Conservation (phyloP, 371 early-diverging fungal species). For the Rhizopus sp. region DNA sequence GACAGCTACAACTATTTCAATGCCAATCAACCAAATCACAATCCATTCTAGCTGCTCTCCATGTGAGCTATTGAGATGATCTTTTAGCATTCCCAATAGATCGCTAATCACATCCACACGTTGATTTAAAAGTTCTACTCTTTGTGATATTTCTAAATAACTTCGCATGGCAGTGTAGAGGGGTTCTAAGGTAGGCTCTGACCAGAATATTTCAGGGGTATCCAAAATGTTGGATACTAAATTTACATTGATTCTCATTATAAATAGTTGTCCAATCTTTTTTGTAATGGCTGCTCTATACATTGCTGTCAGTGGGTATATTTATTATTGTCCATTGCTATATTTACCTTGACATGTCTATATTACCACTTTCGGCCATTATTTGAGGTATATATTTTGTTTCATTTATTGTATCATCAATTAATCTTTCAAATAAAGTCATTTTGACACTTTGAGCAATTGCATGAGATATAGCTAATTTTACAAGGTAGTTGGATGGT, state of each 20-base stretch:
- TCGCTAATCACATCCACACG: slow-evolving; percentile 71
- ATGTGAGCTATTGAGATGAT: slow-evolving; percentile 74
- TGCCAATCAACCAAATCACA: slow-evolving; percentile 78
- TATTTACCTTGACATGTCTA: slow-evolving; percentile 68
- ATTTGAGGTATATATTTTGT: slow-evolving; percentile 86
- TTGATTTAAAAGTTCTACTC: slow-evolving; percentile 62
- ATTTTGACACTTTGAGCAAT: slow-evolving; percentile 88
- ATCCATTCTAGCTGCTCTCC: slow-evolving; percentile 84
- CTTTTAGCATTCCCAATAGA: slow-evolving; percentile 84
- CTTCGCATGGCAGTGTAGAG: slow-evolving; percentile 78
- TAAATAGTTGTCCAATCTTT: slow-evolving; percentile 75
- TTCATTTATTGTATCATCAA: slow-evolving; percentile 81
- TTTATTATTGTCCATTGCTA: neutral
- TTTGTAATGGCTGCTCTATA: slow-evolving; percentile 61
- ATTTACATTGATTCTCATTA: slow-evolving; percentile 88
- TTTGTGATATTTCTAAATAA: slow-evolving; percentile 83
- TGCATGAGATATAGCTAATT: slow-evolving; percentile 82
- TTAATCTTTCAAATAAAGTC: slow-evolving; percentile 78
- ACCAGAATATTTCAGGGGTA: slow-evolving; percentile 89
- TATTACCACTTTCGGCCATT: slow-evolving; percentile 81
- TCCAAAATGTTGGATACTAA: slow-evolving; percentile 83
- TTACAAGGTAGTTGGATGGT: slow-evolving; percentile 59
- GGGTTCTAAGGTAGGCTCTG: slow-evolving; percentile 80
- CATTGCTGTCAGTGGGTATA: neutral
- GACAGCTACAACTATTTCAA: slow-evolving; percentile 80